A percentile compares a stretch with the other conserved stretches of the same genome.
Evolutionary conservation across 805 yeast genomes (phyloP).

Genomic region (Candida silvicultrix): DNA sequence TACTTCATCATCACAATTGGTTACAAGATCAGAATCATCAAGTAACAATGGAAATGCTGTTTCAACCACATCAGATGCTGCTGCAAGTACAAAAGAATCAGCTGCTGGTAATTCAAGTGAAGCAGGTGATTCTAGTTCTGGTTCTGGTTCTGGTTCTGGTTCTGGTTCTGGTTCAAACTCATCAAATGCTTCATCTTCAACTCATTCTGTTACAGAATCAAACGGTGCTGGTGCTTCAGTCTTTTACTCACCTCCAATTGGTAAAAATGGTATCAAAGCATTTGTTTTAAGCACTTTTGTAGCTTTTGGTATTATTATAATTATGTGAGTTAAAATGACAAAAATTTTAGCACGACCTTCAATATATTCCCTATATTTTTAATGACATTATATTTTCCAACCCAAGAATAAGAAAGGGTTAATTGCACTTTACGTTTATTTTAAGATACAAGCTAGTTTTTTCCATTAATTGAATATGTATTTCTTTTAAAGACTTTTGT

Average conservation of each 20-base stretch:
- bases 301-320: not conserved
- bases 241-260: not conserved
- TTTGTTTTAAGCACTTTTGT: not conserved
- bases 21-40: conserved; percentile 1
- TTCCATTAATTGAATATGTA: not conserved
- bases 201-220: conserved; percentile 4
- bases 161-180: conserved; percentile 12
- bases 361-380: too few relatives aligned
- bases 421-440: not conserved
- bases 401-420: too few relatives aligned
- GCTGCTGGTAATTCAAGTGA: not conserved
- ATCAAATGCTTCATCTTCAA: conserved; percentile 4
- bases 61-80: conserved; percentile 3
- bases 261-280: conserved; percentile 3
- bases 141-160: conserved; percentile 6
- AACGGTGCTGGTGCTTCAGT: conserved; percentile 5
- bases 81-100: conserved; percentile 5
- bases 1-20: not conserved
- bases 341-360: too few relatives aligned
- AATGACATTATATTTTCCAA: not conserved
- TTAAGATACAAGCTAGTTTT: not conserved
- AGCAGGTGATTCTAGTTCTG: not conserved
- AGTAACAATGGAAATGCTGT: conserved; percentile 4
- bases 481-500: too few relatives aligned
- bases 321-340: too few relatives aligned